These are phyloP conservation scores for Hysterangium stoloniferum DNA, from an alignment of 768 basidiomycete genomes.

Conservation along the genomic window DNA sequence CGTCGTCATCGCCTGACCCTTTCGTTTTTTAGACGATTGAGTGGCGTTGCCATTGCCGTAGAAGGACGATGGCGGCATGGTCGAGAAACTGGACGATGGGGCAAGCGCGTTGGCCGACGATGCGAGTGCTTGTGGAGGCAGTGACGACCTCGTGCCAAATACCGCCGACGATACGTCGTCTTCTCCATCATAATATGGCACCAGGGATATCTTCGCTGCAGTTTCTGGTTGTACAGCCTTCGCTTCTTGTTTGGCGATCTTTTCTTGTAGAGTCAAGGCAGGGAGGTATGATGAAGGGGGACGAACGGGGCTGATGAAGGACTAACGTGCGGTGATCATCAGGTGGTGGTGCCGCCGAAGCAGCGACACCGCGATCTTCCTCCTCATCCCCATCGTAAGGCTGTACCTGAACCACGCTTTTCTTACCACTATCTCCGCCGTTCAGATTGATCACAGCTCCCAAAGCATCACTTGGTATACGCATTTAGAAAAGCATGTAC, in stretches of 20 bases:
- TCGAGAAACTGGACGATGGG: constrained; percentile 3
- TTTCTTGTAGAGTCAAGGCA: neutral
- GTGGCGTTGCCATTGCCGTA: constrained; percentile 1
- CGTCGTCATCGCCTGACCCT: neutral
- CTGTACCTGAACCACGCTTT: neutral
- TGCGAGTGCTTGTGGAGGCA: neutral
- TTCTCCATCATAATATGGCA: neutral
- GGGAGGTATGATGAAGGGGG: neutral
- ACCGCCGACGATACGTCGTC: neutral
- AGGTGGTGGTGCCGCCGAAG: neutral
- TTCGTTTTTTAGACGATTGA: constrained; percentile 3
- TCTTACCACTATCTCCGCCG: neutral
- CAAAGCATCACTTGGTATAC: constrained; percentile 66
- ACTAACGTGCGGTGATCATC: neutral
- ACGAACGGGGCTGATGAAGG: neutral
- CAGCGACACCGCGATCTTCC: neutral
- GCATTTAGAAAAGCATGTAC: constrained; percentile 90
- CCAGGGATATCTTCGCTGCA: neutral
- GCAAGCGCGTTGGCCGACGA: neutral
- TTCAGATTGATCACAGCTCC: constrained; percentile 48
- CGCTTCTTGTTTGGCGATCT: neutral
- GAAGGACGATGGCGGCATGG: constrained; percentile 3
- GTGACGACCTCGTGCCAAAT: neutral
- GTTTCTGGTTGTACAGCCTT: neutral
- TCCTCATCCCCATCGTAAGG: neutral